Conservation (phyloP, 2,329 filamentous ascomycete species). For the Penicillium freii region DNA sequence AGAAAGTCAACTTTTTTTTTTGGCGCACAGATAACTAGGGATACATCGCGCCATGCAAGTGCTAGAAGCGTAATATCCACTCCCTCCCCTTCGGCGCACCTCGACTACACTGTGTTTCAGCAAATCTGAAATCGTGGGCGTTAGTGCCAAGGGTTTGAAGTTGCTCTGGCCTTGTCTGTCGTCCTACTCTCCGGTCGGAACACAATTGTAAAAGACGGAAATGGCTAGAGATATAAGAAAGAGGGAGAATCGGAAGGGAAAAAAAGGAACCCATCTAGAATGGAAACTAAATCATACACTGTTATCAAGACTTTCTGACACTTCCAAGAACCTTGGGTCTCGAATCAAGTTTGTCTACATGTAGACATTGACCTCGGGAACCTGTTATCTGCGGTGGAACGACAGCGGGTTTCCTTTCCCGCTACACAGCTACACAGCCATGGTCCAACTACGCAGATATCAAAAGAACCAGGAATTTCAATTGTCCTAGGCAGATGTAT, state of each 20-base stretch:
- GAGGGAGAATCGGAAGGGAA: too few species aligned
- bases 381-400: not conserved
- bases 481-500: not conserved
- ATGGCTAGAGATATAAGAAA: not conserved
- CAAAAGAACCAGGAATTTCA: not conserved
- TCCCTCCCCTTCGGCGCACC: not conserved
- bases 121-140: not conserved
- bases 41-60: slow-evolving; percentile 11
- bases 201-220: not conserved
- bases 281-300: not conserved
- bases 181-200: not conserved
- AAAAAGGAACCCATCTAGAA: not conserved
- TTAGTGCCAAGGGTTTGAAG: not conserved
- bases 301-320: slow-evolving; percentile 2
- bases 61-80: slow-evolving; percentile 9
- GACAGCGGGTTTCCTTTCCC: not conserved
- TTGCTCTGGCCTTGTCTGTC: not conserved
- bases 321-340: not conserved
- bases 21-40: slow-evolving; percentile 10
- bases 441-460: not conserved
- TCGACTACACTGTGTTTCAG: not conserved
- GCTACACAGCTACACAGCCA: slow-evolving; percentile 2
- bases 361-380: not conserved
- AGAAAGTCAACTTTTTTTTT: not conserved
- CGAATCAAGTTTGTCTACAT: not conserved